phyloP scores from a whole-genome alignment of 768 basidiomycete species.

The Boletus coccyginus region DNA sequence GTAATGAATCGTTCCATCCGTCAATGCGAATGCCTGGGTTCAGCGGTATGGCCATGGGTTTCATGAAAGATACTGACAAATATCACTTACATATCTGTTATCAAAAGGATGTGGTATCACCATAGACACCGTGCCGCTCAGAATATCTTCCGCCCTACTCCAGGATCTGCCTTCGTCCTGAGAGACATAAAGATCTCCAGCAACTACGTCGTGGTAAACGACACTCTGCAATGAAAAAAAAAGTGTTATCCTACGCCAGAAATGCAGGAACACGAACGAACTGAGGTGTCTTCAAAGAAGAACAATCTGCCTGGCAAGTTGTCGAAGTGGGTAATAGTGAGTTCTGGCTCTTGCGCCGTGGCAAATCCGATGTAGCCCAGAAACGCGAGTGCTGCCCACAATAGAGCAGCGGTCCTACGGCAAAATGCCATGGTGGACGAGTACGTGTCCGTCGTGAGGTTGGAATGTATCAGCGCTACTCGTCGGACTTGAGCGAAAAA shows the following conservation, averaged over 20 bases:
- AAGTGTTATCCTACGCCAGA: neutral
- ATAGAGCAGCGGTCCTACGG: conserved; percentile 25
- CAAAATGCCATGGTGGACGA: conserved; percentile 28
- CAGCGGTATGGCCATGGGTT: neutral
- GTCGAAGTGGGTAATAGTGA: conserved; percentile 52
- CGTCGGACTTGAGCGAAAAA: neutral
- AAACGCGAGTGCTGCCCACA: conserved; percentile 26
- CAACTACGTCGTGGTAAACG: conserved; percentile 76
- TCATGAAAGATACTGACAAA: neutral
- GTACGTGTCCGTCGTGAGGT: conserved; percentile 14
- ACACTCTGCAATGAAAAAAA: conserved; percentile 43
- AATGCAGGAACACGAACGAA: conserved; percentile 40
- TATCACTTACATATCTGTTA: conserved; percentile 58
- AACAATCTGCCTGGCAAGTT: conserved; percentile 75
- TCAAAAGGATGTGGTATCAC: conserved; percentile 88
- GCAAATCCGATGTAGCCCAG: conserved; percentile 20
- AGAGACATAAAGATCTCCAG: conserved; percentile 73
- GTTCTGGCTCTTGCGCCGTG: conserved; percentile 46
- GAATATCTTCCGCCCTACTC: conserved; percentile 49
- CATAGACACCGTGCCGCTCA: conserved; percentile 56
- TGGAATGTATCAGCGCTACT: neutral
- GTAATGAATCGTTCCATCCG: conserved; percentile 74
- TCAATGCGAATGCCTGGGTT: conserved; percentile 81
- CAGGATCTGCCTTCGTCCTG: conserved; percentile 83
- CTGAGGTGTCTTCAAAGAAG: conserved; percentile 92